These are phyloP conservation scores for Phytophthora uliginosa DNA, from an alignment of 352 stramenopile genomes.

Conservation along the genomic window DNA sequence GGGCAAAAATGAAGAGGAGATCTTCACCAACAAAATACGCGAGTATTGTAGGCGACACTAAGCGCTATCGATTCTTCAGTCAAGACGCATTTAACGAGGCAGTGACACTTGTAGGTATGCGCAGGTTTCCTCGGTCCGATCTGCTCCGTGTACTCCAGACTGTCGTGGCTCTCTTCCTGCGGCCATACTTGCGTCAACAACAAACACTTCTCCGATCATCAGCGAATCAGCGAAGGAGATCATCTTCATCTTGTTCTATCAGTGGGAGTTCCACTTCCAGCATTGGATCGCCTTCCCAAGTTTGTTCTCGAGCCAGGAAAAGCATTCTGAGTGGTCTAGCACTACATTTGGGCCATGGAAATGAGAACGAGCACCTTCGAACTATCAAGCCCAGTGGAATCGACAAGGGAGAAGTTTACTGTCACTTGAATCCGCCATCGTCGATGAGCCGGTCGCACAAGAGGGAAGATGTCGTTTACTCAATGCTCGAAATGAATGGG, in stretches of 20 bases:
- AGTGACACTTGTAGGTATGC: constrained; percentile 70
- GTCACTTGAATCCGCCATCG: constrained; percentile 30
- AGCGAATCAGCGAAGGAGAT: constrained; percentile 23
- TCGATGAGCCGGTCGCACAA: constrained; percentile 36
- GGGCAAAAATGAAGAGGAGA: constrained; percentile 32
- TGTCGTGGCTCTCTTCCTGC: constrained; percentile 61
- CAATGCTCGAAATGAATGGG: constrained; percentile 83
- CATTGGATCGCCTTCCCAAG: constrained; percentile 27
- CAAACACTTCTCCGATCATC: background rate
- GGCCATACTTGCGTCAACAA: constrained; percentile 44
- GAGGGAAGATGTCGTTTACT: constrained; percentile 72
- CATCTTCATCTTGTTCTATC: constrained; percentile 11
- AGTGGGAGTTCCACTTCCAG: constrained; percentile 12
- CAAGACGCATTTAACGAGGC: constrained; percentile 79
- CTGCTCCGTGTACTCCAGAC: constrained; percentile 62
- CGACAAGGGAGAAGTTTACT: constrained; percentile 22
- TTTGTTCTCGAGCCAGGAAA: constrained; percentile 44
- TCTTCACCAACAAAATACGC: constrained; percentile 14
- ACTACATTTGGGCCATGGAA: constrained; percentile 51
- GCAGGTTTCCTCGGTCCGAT: constrained; percentile 67
- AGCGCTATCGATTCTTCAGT: constrained; percentile 74
- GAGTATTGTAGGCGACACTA: constrained; percentile 31
- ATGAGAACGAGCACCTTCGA: constrained; percentile 22
- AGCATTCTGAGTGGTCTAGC: constrained; percentile 61
- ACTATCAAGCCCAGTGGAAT: background rate